These are phyloP conservation scores for Gaeumannomyces sp. DNA, from an alignment of 2,329 filamentous ascomycete genomes.

Conservation along the genomic window DNA sequence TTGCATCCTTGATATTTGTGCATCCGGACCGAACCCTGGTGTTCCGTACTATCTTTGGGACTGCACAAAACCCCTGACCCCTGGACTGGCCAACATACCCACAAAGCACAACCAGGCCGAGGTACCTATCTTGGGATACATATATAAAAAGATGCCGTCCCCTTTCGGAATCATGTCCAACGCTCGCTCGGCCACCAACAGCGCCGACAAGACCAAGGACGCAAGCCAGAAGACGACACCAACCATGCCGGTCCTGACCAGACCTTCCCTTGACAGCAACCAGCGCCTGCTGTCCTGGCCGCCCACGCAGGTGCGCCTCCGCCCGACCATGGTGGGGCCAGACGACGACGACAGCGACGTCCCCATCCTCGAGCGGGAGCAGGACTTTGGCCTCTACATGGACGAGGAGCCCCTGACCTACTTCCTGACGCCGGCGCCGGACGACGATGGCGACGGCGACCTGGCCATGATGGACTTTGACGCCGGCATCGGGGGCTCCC, in stretches of 20 bases:
- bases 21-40: not conserved
- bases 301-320: slow-evolving; percentile 42
- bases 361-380: slow-evolving; percentile 14
- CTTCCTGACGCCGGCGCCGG: slow-evolving; percentile 46
- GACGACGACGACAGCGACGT: slow-evolving; percentile 38
- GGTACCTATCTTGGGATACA: slow-evolving; percentile 9
- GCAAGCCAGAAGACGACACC: not conserved
- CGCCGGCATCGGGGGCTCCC: slow-evolving; percentile 46
- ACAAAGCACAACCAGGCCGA: not conserved
- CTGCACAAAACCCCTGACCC: not conserved
- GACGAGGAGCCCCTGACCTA: slow-evolving; percentile 50
- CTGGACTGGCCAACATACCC: not conserved
- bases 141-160: not conserved
- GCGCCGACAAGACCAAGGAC: slow-evolving; percentile 5
- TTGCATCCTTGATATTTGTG: not conserved
- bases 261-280: slow-evolving; percentile 1
- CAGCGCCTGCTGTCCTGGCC: slow-evolving; percentile 35
- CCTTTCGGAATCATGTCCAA: not conserved
- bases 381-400: slow-evolving; percentile 32
- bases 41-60: not conserved
- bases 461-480: slow-evolving; percentile 45
- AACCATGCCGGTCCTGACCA: slow-evolving; percentile 3
- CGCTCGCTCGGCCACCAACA: not conserved
- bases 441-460: slow-evolving; percentile 29
- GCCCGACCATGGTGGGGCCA: slow-evolving; percentile 26